Percentiles rank a stretch among this genome's conserved stretches.
Conservation (phyloP, 306 rosid species). For the Prinsepia uniflora region DNA sequence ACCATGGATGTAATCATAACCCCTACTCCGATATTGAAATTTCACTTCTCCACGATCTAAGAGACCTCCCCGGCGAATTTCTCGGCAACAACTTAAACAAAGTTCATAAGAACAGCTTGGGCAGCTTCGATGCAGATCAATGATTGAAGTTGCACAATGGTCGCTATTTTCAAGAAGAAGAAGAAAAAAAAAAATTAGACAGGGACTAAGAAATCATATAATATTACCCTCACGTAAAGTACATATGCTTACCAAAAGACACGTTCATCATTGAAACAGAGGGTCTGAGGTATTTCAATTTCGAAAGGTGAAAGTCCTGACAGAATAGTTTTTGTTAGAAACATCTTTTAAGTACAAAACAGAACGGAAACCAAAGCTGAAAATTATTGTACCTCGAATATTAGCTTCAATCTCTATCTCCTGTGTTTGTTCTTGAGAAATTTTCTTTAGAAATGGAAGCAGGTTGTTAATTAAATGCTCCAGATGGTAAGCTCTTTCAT, state of each 20-base stretch:
- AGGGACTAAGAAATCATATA: conserved; percentile 19
- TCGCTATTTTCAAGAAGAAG: conserved; percentile 47
- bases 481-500: conserved; percentile 48
- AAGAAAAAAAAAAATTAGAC: background rate
- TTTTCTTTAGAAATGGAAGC: conserved; percentile 53
- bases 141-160: conserved; percentile 81
- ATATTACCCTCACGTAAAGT: conserved; percentile 11
- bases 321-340: conserved; percentile 16
- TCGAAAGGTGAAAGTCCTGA: conserved; percentile 45
- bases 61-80: conserved; percentile 54
- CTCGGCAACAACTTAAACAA: conserved; percentile 69
- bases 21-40: conserved; percentile 56
- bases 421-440: conserved; percentile 53
- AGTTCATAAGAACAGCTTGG: conserved; percentile 63
- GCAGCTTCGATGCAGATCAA: conserved; percentile 74
- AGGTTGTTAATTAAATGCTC: conserved; percentile 37
- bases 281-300: conserved; percentile 46
- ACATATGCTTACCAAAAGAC: conserved; percentile 59
- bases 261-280: conserved; percentile 59
- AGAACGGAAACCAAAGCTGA: conserved; percentile 25
- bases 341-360: conserved; percentile 17
- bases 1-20: conserved; percentile 74
- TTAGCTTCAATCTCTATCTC: conserved; percentile 69
- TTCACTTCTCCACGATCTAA: conserved; percentile 42
- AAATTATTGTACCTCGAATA: conserved; percentile 48